Conservation (phyloP, 2,329 filamentous ascomycete species). For the Colletotrichum tabaci region DNA sequence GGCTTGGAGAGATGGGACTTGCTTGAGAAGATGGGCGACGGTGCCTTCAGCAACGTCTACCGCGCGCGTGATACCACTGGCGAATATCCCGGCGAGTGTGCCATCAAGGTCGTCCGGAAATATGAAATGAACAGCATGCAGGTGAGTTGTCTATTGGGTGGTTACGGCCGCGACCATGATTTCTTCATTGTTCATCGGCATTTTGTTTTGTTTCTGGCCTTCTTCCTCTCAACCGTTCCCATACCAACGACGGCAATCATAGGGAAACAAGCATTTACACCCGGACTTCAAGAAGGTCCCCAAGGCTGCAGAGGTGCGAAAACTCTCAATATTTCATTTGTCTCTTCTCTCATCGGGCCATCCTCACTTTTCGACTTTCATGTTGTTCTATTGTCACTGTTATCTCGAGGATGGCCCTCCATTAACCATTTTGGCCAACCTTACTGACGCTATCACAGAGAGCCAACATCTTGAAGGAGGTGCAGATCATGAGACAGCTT, state of each 20-base stretch:
- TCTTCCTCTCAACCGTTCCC: slow-evolving; percentile 43
- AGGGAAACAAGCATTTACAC: slow-evolving; percentile 94
- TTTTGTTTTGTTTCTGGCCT: slow-evolving; percentile 44
- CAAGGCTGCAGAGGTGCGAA: slow-evolving; percentile 97
- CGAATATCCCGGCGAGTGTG: slow-evolving; percentile 79
- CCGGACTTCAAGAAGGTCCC: slow-evolving; percentile 96
- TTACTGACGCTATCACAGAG: slow-evolving; percentile 71
- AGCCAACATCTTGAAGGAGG: slow-evolving; percentile 98
- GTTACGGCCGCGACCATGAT: slow-evolving; percentile 41
- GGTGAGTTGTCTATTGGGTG: slow-evolving; percentile 74
- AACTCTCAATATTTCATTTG: slow-evolving; percentile 55
- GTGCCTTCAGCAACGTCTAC: slow-evolving; percentile 99
- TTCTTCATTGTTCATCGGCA: slow-evolving; percentile 46
- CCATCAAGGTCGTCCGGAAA: slow-evolving; percentile 99
- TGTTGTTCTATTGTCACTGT: slow-evolving; percentile 43
- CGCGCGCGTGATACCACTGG: slow-evolving; percentile 83
- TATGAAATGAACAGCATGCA: slow-evolving; percentile 99
- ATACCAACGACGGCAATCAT: slow-evolving; percentile 71
- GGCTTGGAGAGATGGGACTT: slow-evolving; percentile 89
- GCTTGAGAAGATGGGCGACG: slow-evolving; percentile 98
- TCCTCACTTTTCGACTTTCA: slow-evolving; percentile 48
- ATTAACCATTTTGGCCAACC: slow-evolving; percentile 1
- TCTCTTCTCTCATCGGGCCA: slow-evolving; percentile 47
- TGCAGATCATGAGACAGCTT: slow-evolving; percentile 97
- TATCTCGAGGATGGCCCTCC: slow-evolving; percentile 42